A percentile compares a stretch with the other conserved stretches of the same genome.
phyloP scores from a whole-genome alignment of 2,329 filamentous ascomycete genomes.

The Ciborinia camelliae region DNA sequence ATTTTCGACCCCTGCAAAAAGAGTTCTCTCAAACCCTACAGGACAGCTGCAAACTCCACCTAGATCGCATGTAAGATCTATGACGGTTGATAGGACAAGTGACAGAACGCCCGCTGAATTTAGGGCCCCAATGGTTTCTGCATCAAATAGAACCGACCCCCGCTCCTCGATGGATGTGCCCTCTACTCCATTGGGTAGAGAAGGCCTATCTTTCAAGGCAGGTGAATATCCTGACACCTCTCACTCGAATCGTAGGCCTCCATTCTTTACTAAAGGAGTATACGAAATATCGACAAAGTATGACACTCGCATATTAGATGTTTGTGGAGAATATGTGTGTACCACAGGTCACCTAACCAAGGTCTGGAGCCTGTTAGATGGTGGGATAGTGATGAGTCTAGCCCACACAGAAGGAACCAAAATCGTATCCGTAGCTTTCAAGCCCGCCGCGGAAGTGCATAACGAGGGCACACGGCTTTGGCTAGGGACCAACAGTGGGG shows the following conservation, averaged over 20 bases:
- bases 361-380: conserved; percentile 82
- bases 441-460: conserved; percentile 71
- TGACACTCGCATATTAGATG: conserved; percentile 80
- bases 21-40: conserved; percentile 47
- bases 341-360: conserved; percentile 83
- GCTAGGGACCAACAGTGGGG: conserved; percentile 86
- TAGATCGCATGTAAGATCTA: conserved; percentile 47
- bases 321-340: conserved; percentile 83
- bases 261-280: conserved; percentile 67
- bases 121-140: conserved; percentile 35
- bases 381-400: conserved; percentile 76
- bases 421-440: conserved; percentile 78
- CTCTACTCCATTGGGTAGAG: conserved; percentile 21
- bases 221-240: conserved; percentile 77
- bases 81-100: conserved; percentile 48
- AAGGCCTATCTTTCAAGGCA: conserved; percentile 23
- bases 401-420: conserved; percentile 82
- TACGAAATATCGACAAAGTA: conserved; percentile 79
- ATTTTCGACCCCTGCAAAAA: conserved; percentile 41
- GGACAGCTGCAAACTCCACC: conserved; percentile 44
- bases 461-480: conserved; percentile 81
- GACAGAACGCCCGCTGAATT: conserved; percentile 42
- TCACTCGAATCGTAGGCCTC: conserved; percentile 78
- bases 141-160: conserved; percentile 20
- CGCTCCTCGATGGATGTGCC: conserved; percentile 24